Evolutionary conservation across 768 basidiomycete genomes (phyloP).

Genomic region (Guyanaporus albipodus): DNA sequence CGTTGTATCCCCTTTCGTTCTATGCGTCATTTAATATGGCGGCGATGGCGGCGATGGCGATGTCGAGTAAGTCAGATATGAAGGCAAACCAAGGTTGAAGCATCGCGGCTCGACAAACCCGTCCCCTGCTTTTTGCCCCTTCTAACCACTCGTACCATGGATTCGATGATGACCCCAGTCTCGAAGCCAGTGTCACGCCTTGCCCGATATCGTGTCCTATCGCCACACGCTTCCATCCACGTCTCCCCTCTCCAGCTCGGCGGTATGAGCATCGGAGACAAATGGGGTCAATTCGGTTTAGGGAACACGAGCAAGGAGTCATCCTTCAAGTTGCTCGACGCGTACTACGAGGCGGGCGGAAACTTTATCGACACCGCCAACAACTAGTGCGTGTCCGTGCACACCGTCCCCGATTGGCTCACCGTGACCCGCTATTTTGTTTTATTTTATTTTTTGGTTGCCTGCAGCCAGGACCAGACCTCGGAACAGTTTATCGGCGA

Average conservation of each 20-base stretch:
- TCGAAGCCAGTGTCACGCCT: slow-evolving; percentile 16
- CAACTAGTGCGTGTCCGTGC: slow-evolving; percentile 39
- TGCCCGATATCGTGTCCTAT: slow-evolving; percentile 34
- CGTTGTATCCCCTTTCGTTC: background rate
- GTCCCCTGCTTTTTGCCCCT: too few relatives aligned
- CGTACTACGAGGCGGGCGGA: slow-evolving; percentile 41
- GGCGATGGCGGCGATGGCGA: background rate
- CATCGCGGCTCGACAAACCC: too few relatives aligned
- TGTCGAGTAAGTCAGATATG: background rate
- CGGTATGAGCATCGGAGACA: slow-evolving; percentile 43
- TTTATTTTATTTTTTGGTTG: background rate
- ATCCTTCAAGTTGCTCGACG: slow-evolving; percentile 45
- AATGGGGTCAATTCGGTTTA: slow-evolving; percentile 32
- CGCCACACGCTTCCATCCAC: slow-evolving; percentile 35
- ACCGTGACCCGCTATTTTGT: background rate
- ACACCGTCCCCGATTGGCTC: too few relatives aligned
- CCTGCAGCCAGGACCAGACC: slow-evolving; percentile 45
- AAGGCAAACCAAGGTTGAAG: too few relatives aligned
- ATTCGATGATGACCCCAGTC: background rate
- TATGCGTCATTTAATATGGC: background rate
- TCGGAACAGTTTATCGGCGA: slow-evolving; percentile 52
- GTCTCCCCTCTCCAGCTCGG: slow-evolving; percentile 44
- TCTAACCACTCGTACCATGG: background rate
- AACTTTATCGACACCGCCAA: slow-evolving; percentile 50
- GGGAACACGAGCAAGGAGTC: slow-evolving; percentile 40